Evolutionary conservation across 768 basidiomycete species (phyloP), one percentile per base, ranked within the genome.

Genomic region (Lactarius indigo): DNA sequence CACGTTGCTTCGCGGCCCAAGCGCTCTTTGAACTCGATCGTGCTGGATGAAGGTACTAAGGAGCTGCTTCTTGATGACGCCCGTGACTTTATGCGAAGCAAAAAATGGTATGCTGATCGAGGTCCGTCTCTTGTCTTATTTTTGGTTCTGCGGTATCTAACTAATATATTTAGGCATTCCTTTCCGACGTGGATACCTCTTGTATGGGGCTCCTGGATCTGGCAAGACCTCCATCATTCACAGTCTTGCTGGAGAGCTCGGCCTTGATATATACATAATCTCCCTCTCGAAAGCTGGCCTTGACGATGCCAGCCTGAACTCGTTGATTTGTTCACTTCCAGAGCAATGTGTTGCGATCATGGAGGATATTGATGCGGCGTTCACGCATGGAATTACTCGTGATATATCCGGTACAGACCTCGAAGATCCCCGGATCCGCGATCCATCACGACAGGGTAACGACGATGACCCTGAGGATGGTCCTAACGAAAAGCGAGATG

Each of bases 311-410:
- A 74, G 76, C 9, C 82, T 91, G 30, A 81, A 79, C 61, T 79
- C 84, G 47, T 78, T 91, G 52, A 84, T 91, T 65, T 79, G 82
- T 10, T 78, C 80, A 2, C 80, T 92, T 2, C 91, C 91, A n/a
- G 81, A 85, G 64, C 80, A 81, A 69, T 91, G 87, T 71, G 88
- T 93, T 63, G 85, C 87, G 5, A 79, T 94, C 41, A 91, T 94
- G 85, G 91, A 93, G 74, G 92, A 93, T 73, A 88, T 93, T 63
- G 92, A 94, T 70, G 89, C 87, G 2, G 91, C 90, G 2, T 90
- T 92, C 76, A 77, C 78, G 37, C 79, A 78, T 54, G 76, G 78
- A 26, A 69, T 83, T 59, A 78, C 59, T 50, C 79, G 80, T 44
- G 77, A 79, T n/a, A 57, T 37, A 18, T 31, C 72, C 4, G 69